A percentile compares a stretch with the other conserved stretches of the same genome.
Evolutionary conservation across 1,284 basidiomycete genomes (phyloP).

Genomic region (Ceratobasidium sp.): DNA sequence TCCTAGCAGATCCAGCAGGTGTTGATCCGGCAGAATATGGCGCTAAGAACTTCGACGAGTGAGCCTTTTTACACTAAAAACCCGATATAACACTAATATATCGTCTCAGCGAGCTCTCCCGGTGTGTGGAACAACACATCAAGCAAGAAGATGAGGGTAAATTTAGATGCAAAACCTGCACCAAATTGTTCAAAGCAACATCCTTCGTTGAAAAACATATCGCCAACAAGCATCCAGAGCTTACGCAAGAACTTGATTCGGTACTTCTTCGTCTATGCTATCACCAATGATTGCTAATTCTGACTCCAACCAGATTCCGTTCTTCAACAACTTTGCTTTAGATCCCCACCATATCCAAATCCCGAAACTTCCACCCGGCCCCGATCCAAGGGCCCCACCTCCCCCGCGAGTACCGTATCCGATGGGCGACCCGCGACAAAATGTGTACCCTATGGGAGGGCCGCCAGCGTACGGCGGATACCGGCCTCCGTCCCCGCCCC

Average conservation of each 20-base stretch:
- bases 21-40: slow-evolving; percentile 89
- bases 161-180: slow-evolving; percentile 93
- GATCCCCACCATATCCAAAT: slow-evolving; percentile 91
- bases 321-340: slow-evolving; percentile 93
- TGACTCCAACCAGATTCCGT: slow-evolving; percentile 70
- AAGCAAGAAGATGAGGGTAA: slow-evolving; percentile 97
- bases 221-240: slow-evolving; percentile 87
- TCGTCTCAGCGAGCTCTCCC: slow-evolving; percentile 77
- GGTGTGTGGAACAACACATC: slow-evolving; percentile 80
- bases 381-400: slow-evolving; percentile 27
- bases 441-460: slow-evolving; percentile 36
- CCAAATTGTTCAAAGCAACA: slow-evolving; percentile 95
- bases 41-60: slow-evolving; percentile 91
- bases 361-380: slow-evolving; percentile 74
- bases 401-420: slow-evolving; percentile 35
- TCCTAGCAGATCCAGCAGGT: slow-evolving; percentile 78
- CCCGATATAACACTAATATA: slow-evolving; percentile 34
- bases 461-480: slow-evolving; percentile 46
- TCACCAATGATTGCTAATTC: slow-evolving; percentile 21
- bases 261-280: slow-evolving; percentile 59
- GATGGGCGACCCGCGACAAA: slow-evolving; percentile 36
- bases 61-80: slow-evolving; percentile 49
- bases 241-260: slow-evolving; percentile 81
- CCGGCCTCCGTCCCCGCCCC: slow-evolving; percentile 54
- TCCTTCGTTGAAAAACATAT: slow-evolving; percentile 97